Evolutionary conservation across 2,329 filamentous ascomycete species (phyloP), one percentile per base, ranked within the genome.

Genomic region (Clonostachys chloroleuca): DNA sequence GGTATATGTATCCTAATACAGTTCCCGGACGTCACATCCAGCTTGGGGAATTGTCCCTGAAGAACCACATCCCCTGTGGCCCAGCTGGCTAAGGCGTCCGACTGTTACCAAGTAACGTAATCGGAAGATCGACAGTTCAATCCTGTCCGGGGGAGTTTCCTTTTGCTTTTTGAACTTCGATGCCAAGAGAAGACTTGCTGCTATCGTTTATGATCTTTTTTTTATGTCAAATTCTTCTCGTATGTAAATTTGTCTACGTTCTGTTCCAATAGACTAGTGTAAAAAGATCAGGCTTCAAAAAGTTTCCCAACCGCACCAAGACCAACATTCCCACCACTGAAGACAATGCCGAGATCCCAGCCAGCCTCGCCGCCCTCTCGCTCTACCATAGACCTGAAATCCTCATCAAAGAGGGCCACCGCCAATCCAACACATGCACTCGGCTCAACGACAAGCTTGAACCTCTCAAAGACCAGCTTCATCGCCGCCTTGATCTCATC

Each of bases 371-470:
- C 87, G 0, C 73, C 87, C 64, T 92, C 87, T 50, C 59, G 65
- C 69, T 89, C 83, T 10, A 92, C 86, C 65, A 86, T 65, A 12
- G 59, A 63, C 49, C 89, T 72, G 52, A 96, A 96, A 5, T 91
- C 89, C 66, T 95, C 89, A 62, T 96, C 87, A 54, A 82, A 96
- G 54, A 97, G 69, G 45, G 84, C 85, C 8, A 89, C 87, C 0
- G 92, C 94, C 50, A 97, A 65, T 2, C 83, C 81, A n/a, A 96
- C 92, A 3, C 85, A 90, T 1, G 87, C 82, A 65, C 86, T 92
- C 18, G 92, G 92, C 74, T 97, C 92, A 12, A 96, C 83, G 18
- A 96, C 83, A 42, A 95, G 70, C 80, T 97, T 96, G 76, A 94
- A 83, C 49, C 92, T 73, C 78, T 97, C 92, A 52, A 92, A 70